Evolutionary conservation across 495 filamentous ascomycete genomes (phyloP), one percentile per base, ranked within the genome.

Genomic region (Aspergillus bertholletiae): DNA sequence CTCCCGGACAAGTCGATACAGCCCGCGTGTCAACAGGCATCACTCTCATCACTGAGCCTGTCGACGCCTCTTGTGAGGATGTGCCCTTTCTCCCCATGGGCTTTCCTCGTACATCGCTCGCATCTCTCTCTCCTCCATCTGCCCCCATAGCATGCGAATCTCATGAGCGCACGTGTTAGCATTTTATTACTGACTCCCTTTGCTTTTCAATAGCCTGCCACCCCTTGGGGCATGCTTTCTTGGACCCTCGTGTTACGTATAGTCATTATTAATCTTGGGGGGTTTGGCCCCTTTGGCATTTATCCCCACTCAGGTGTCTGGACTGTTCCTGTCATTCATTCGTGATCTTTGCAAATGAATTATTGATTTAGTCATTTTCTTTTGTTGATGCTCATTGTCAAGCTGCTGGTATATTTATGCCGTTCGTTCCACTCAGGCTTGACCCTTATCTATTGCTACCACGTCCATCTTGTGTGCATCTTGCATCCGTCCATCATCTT

Each of bases 1-100:
- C 13, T 70, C 74, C 11, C 69, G 77, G 46, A 74, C 63, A 17
- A 76, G 75, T 47, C 68, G 70, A 20, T 76, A 69, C 40, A 78
- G 75, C 59, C 73, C 75, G 5, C 62, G 66, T 24, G 63, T 67
- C 26, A 70, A 75, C 51, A 73, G 73, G 22, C 69, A 59, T 28
- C 70, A 72, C 54, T 69, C 67, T n/a, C 71, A 75, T 22, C 20
- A 43, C 51, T 69, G 59, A 69, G 51, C 35, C 15, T 12, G 22
- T 28, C 40, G 41, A 35, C 35, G 35, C 9, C n/a, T 58, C 32
- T 22, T 27, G 18, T 4, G 45, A 49, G 40, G 30, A 41, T 49
- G 13, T 24, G 13, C 34, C 39, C n/a, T 22, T 5, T 28, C 20
- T 50, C 15, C 30, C 21, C 11, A 4, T 40, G 49, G 18, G 3